Evolutionary conservation across 306 rosid genomes (phyloP), one percentile per base, ranked within the genome.

Genomic region (Chamaecrista fasciculata): DNA sequence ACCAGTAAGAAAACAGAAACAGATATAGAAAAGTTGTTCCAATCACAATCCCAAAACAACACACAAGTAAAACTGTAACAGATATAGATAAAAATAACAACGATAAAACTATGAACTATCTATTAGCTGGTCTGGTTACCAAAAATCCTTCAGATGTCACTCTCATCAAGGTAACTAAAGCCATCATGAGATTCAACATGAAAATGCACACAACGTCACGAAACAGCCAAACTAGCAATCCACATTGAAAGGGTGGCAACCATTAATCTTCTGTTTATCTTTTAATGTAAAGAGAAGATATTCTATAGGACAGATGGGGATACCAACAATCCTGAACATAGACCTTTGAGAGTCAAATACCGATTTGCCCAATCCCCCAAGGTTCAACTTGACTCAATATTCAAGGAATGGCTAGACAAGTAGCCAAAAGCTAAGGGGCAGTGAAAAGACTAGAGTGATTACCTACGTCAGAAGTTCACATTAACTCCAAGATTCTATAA

Each of bases 171-270:
- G 26, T 23, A 15, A n/a, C n/a, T n/a, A n/a, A 47, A n/a, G 33
- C 26, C 8, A 19, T 8, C 19, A 49, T 20, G 56, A 49, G 56
- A 6, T 28, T 2, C 33, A 26, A 25, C 16, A n/a, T 60, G 34
- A 62, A 55, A 42, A 55, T 25, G 3, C 6, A n/a, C 25, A 36
- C 15, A 33, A 66, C 82, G 83, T 86, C 18, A 77, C 86, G 85
- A 82, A 83, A 79, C 71, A 83, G 89, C 85, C 94, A 91, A 89
- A 82, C 94, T 86, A 82, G 87, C 86, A 39, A 55, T 52, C 86
- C 84, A 78, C 62, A 63, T 5, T 23, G 49, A 7, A 24, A 18
- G 78, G 51, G 26, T 48, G 1, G 25, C 86, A 92, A 82, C 83
- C 78, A 92, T 89, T 85, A 82, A 85, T 85, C 70, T 75, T 71